Conservation (phyloP, 495 filamentous ascomycete species). For the Evernia prunastri region DNA sequence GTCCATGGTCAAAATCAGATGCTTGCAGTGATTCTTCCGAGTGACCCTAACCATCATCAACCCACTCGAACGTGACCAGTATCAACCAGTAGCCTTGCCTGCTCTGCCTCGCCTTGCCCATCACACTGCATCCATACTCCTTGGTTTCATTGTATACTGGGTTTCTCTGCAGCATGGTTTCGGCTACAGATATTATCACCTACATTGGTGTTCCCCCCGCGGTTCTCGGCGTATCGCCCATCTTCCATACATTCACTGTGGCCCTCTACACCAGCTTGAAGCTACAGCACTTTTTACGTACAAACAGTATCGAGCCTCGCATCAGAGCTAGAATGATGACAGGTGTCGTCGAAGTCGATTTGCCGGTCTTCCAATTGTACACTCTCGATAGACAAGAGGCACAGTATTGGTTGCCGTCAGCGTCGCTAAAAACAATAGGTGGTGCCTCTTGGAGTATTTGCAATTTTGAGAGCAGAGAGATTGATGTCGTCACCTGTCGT, state of each 20-base stretch:
- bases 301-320: neutral
- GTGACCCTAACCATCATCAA: too few species aligned
- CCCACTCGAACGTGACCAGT: too few species aligned
- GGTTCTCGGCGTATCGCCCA: neutral
- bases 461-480: neutral
- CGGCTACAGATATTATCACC: too few species aligned
- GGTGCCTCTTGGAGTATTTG: constrained; percentile 6
- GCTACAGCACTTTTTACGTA: neutral
- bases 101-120: too few species aligned
- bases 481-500: neutral
- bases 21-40: too few species aligned
- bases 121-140: too few species aligned
- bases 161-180: too few species aligned
- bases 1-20: too few species aligned
- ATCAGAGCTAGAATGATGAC: constrained; percentile 12
- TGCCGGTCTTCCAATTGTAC: neutral
- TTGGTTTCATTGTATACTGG: too few species aligned
- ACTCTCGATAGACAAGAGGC: neutral
- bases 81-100: too few species aligned
- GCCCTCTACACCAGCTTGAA: constrained; percentile 4
- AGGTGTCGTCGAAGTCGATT: constrained; percentile 7
- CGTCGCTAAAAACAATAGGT: neutral
- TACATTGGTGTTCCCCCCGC: too few species aligned
- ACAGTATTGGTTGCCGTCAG: neutral
- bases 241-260: constrained; percentile 9